phyloP scores from a whole-genome alignment of 768 basidiomycete genomes.

The Suillus paluster region DNA sequence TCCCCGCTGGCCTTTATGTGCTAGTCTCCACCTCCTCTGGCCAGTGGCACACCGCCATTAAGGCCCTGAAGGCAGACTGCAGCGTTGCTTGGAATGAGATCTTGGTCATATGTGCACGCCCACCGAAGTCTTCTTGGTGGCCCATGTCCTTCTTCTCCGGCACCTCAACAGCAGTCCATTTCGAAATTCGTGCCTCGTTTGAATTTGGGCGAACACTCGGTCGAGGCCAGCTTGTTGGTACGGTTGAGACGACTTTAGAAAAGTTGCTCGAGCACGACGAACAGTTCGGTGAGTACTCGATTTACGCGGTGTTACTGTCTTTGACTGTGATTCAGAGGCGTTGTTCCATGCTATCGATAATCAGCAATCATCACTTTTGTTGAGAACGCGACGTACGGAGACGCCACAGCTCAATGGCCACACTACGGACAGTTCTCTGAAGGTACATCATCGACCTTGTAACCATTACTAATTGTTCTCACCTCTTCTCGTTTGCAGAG shows the following conservation, averaged over 20 bases:
- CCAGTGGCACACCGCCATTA: background rate
- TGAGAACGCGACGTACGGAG: background rate
- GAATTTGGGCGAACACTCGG: background rate
- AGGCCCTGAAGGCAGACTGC: background rate
- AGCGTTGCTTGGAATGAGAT: background rate
- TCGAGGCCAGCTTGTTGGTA: background rate
- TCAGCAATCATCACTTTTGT: background rate
- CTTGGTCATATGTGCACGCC: background rate
- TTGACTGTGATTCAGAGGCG: background rate
- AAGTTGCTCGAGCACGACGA: background rate
- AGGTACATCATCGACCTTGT: background rate
- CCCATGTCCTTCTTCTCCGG: background rate
- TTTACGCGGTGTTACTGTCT: background rate
- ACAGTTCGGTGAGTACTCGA: background rate
- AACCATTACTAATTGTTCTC: background rate
- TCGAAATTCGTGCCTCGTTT: background rate
- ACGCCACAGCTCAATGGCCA: no score
- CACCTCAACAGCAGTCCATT: background rate
- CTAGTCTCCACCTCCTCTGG: background rate
- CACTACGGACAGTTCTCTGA: background rate
- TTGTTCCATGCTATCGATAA: no score
- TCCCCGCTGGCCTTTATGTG: background rate
- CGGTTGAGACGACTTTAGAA: background rate
- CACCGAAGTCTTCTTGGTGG: background rate
- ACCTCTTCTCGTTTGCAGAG: background rate